These are phyloP conservation scores for Prunus dulcis DNA, from an alignment of 306 rosid species.

Conservation along the genomic window DNA sequence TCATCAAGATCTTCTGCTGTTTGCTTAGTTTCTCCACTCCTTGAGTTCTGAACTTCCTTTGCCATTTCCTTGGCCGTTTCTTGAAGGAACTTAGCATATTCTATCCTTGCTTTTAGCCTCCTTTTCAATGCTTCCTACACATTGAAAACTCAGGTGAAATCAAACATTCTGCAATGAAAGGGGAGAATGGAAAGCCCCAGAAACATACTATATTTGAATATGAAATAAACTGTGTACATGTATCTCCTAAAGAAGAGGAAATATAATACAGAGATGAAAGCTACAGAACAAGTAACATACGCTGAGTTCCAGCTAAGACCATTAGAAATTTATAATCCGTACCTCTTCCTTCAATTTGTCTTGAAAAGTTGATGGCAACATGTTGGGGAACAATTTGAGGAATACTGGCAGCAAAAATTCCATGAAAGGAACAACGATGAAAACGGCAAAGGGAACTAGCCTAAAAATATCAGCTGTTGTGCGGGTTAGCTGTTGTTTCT, in stretches of 20 bases:
- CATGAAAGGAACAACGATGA: constrained; percentile 87
- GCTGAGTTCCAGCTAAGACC: background rate
- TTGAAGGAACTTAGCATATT: constrained; percentile 92
- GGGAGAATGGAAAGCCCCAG: background rate
- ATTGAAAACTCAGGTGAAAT: constrained; percentile 16
- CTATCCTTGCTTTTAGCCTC: constrained; percentile 88
- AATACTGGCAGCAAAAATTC: constrained; percentile 84
- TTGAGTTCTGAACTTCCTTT: constrained; percentile 84
- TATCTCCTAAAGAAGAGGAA: background rate
- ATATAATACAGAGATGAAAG: background rate
- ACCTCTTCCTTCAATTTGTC: constrained; percentile 98
- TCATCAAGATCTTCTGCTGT: constrained; percentile 95
- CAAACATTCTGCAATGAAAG: constrained; percentile 19
- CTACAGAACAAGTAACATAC: background rate
- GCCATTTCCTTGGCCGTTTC: constrained; percentile 99
- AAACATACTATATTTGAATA: background rate
- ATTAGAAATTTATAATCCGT: constrained; percentile 4
- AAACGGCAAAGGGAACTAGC: constrained; percentile 89
- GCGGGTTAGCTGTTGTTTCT: constrained; percentile 84
- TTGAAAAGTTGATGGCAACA: constrained; percentile 94
- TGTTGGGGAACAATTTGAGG: constrained; percentile 87
- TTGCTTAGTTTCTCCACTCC: constrained; percentile 84
- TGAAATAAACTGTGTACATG: background rate
- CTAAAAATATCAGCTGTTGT: constrained; percentile 90
- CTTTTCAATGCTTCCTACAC: constrained; percentile 88